Conservation (phyloP, 257 asterid species). For the Linaria vulgaris region DNA sequence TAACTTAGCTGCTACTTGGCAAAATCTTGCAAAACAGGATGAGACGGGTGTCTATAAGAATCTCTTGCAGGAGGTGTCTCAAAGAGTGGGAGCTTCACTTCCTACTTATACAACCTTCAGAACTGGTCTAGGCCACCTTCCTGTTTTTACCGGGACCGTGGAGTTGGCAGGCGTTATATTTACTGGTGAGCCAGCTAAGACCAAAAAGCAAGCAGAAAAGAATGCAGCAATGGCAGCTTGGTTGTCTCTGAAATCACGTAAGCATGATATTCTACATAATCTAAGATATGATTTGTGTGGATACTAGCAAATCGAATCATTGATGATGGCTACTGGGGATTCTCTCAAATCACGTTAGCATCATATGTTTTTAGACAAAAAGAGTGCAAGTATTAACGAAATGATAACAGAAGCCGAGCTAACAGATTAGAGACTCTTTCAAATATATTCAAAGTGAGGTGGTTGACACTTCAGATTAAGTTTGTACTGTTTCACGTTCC, state of each 20-base stretch:
- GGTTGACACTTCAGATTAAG: too few relatives aligned
- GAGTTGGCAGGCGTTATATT: constrained; percentile 74
- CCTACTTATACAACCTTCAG: constrained; percentile 77
- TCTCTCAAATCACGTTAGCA: too few relatives aligned
- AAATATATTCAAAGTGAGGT: too few relatives aligned
- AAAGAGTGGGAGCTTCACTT: constrained; percentile 70
- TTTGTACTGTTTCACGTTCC: too few relatives aligned
- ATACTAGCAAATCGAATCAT: not conserved
- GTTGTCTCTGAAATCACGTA: constrained; percentile 73
- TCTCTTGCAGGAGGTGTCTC: constrained; percentile 81
- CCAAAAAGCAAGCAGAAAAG: constrained; percentile 86
- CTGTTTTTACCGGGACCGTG: constrained; percentile 69
- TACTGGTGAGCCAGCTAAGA: constrained; percentile 78
- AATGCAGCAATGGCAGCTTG: constrained; percentile 89
- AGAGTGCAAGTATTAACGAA: too few relatives aligned
- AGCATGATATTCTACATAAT: constrained; percentile 22
- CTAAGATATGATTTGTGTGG: constrained; percentile 10
- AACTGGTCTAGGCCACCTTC: constrained; percentile 72
- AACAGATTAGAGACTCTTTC: too few relatives aligned
- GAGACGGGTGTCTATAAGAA: constrained; percentile 88
- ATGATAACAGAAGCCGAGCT: too few relatives aligned
- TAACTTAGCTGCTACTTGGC: constrained; percentile 22
- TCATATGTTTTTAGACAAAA: not conserved
- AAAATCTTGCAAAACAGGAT: constrained; percentile 45
- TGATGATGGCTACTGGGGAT: too few relatives aligned